Percentiles rank a stretch among this genome's conserved stretches.
Conservation (phyloP, 164 flowering plant genomes). For the Taxillus chinensis region DNA sequence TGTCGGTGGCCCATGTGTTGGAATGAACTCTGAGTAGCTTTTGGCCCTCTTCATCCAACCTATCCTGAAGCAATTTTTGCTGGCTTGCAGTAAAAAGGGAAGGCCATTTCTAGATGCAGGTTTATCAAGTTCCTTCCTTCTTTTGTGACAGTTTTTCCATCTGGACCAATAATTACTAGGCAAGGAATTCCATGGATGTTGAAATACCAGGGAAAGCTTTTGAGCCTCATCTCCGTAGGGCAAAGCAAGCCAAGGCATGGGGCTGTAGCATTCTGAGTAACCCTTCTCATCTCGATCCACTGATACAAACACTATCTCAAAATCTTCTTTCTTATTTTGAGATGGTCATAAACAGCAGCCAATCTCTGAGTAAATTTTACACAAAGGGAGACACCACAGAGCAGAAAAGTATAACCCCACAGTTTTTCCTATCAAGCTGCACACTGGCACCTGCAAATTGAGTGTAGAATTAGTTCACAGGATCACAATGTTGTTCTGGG, state of each 20-base stretch:
- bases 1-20: neutral
- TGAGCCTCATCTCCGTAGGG: neutral
- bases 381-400: neutral
- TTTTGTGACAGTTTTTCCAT: neutral
- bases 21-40: neutral
- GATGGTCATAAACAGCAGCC: neutral
- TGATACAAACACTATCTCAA: neutral
- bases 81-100: slow-evolving; percentile 2
- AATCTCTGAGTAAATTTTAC: neutral
- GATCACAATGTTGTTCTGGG: no score
- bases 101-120: neutral
- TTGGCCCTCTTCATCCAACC: slow-evolving; percentile 1
- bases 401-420: slow-evolving; percentile 2
- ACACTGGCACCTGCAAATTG: neutral
- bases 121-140: slow-evolving; percentile 1
- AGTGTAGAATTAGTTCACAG: neutral
- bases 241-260: slow-evolving; percentile 1
- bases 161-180: neutral
- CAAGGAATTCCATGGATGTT: neutral
- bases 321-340: neutral
- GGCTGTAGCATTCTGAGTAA: neutral
- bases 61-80: neutral
- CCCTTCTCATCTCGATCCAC: neutral
- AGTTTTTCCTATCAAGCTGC: neutral
- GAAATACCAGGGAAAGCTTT: neutral